A percentile compares a stretch with the other conserved stretches of the same genome.
These are phyloP conservation scores for Huntiella moniliformis DNA, from an alignment of 2,329 filamentous ascomycete genomes.

Conservation along the genomic window DNA sequence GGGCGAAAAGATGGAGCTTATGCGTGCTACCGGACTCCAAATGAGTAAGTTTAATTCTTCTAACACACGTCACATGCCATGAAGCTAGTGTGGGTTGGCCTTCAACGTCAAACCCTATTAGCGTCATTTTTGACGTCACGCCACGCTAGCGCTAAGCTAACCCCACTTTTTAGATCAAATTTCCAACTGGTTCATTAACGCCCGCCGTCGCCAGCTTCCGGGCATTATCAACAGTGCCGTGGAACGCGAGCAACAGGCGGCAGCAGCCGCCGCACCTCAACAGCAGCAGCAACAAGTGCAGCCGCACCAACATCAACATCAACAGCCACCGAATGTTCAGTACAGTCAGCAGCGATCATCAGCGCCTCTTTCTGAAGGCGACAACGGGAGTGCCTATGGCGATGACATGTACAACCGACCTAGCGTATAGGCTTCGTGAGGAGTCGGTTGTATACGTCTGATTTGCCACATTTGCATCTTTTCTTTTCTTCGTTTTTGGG, in stretches of 20 bases:
- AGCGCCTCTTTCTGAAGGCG: slow-evolving; percentile 27
- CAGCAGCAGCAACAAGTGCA: neutral
- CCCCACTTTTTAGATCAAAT: slow-evolving; percentile 37
- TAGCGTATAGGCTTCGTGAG: slow-evolving; percentile 21
- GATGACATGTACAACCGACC: slow-evolving; percentile 28
- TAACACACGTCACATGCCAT: too few relatives aligned
- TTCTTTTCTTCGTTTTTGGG: slow-evolving; percentile 3
- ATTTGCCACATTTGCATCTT: slow-evolving; percentile 4
- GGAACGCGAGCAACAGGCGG: slow-evolving; percentile 31
- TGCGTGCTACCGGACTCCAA: slow-evolving; percentile 55
- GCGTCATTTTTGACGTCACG: too few relatives aligned
- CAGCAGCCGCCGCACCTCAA: slow-evolving; percentile 11
- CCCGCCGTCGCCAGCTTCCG: slow-evolving; percentile 45
- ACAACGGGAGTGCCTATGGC: slow-evolving; percentile 24
- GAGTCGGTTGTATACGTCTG: neutral
- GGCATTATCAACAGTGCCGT: slow-evolving; percentile 36
- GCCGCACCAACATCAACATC: slow-evolving; percentile 4
- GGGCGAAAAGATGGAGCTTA: slow-evolving; percentile 70
- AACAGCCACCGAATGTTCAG: slow-evolving; percentile 13
- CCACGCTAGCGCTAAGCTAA: neutral
- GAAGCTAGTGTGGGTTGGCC: too few relatives aligned
- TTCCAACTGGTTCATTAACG: slow-evolving; percentile 70
- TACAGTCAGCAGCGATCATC: slow-evolving; percentile 15
- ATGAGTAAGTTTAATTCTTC: slow-evolving; percentile 41
- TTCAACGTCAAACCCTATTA: too few relatives aligned